phyloP scores from a whole-genome alignment of 305 asterid species.

The Fraxinus xanthoxyloides region DNA sequence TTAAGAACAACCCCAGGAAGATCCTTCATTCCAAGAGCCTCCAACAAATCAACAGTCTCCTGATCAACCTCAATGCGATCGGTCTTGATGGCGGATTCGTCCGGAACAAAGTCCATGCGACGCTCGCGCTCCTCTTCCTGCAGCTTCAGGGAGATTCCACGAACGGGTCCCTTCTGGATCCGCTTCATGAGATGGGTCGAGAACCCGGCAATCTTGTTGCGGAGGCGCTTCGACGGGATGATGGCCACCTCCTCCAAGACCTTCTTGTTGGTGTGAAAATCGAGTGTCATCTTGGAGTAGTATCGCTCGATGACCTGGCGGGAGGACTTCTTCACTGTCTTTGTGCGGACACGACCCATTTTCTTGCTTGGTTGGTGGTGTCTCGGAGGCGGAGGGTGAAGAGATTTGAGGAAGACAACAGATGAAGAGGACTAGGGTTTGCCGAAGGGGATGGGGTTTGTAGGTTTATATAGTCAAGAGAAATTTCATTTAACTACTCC shows the following conservation, averaged over 20 bases:
- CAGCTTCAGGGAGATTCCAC: slow-evolving; percentile 73
- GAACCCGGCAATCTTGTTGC: slow-evolving; percentile 75
- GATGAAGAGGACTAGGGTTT: neutral
- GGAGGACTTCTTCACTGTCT: slow-evolving; percentile 75
- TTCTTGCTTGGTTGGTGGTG: neutral
- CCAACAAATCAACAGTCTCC: slow-evolving; percentile 59
- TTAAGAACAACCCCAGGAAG: slow-evolving; percentile 58
- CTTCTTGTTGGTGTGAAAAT: slow-evolving; percentile 81
- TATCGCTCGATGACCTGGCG: slow-evolving; percentile 64
- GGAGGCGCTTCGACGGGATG: slow-evolving; percentile 68
- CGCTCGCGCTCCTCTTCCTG: slow-evolving; percentile 88
- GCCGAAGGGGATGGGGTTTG: neutral
- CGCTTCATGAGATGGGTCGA: slow-evolving; percentile 79
- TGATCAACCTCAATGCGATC: slow-evolving; percentile 67
- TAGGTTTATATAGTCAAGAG: neutral
- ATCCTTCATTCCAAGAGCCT: slow-evolving; percentile 59
- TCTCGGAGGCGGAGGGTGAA: neutral
- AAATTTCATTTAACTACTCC: neutral
- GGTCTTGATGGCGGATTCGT: slow-evolving; percentile 62
- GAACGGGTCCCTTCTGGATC: slow-evolving; percentile 69
- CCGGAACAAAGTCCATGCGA: slow-evolving; percentile 80
- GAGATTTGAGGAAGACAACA: neutral
- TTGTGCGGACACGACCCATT: slow-evolving; percentile 79
- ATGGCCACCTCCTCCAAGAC: slow-evolving; percentile 59
- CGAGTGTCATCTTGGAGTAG: slow-evolving; percentile 67